phyloP scores from a whole-genome alignment of 495 filamentous ascomycete genomes.

The Neurospora africana region DNA sequence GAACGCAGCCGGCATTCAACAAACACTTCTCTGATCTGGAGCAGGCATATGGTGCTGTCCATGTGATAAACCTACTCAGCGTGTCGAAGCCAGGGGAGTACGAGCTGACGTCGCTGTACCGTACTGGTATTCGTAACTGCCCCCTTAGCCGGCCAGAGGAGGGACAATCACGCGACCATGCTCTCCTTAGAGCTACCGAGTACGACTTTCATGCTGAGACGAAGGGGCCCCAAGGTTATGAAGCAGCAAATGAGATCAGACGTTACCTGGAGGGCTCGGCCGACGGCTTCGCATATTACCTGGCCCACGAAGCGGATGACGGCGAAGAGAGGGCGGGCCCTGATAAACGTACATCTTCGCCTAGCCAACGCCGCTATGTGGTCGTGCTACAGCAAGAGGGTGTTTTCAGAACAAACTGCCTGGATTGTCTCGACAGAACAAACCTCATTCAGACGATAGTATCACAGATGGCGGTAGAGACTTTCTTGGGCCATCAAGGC shows the following conservation, averaged over 20 bases:
- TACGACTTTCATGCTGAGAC: slow-evolving; percentile 96
- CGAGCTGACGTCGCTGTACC: slow-evolving; percentile 68
- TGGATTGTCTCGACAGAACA: slow-evolving; percentile 92
- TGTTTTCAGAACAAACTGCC: slow-evolving; percentile 88
- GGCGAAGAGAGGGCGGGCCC: slow-evolving; percentile 8
- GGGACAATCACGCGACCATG: slow-evolving; percentile 44
- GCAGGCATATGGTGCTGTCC: slow-evolving; percentile 75
- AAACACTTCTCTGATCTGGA: slow-evolving; percentile 82
- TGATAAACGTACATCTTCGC: slow-evolving; percentile 2
- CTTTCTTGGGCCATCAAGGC: slow-evolving; percentile 60
- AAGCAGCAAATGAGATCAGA: slow-evolving; percentile 70
- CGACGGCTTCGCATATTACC: slow-evolving; percentile 80
- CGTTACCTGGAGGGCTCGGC: slow-evolving; percentile 62
- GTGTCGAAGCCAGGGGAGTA: slow-evolving; percentile 73
- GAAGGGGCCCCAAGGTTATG: slow-evolving; percentile 76
- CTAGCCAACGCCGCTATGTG: slow-evolving; percentile 39
- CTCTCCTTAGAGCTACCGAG: slow-evolving; percentile 66
- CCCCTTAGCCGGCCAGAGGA: slow-evolving; percentile 44
- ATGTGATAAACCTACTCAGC: slow-evolving; percentile 86
- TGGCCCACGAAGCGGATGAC: slow-evolving; percentile 62
- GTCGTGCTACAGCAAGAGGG: slow-evolving; percentile 85
- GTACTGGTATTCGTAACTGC: slow-evolving; percentile 62
- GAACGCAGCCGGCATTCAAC: slow-evolving; percentile 89
- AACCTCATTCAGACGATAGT: slow-evolving; percentile 95
- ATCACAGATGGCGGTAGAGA: slow-evolving; percentile 79